phyloP scores from a whole-genome alignment of 2,329 filamentous ascomycete species.

The Phyllosticta ampelicida region DNA sequence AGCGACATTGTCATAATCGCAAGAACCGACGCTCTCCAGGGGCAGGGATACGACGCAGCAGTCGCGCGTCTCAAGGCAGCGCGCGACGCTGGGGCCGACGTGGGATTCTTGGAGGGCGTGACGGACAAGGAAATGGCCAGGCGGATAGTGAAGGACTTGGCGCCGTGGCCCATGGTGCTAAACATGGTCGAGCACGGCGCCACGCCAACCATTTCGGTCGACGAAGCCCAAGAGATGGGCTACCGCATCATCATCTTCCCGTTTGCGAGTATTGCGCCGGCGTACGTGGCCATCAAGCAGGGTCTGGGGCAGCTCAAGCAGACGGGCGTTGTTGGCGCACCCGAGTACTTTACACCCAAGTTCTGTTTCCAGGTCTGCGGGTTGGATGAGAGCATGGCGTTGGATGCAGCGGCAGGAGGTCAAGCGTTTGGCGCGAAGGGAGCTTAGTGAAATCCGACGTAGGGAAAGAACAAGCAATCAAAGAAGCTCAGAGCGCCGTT shows the following conservation, averaged over 20 bases:
- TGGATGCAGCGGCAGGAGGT: constrained; percentile 39
- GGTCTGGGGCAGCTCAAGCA: constrained; percentile 30
- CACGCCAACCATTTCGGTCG: constrained; percentile 42
- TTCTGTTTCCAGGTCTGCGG: constrained; percentile 44
- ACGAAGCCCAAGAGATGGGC: constrained; percentile 45
- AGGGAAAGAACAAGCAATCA: not conserved
- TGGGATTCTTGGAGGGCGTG: constrained; percentile 33
- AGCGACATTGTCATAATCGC: constrained; percentile 37
- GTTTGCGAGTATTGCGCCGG: constrained; percentile 39
- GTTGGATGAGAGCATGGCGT: constrained; percentile 39
- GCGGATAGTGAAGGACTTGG: constrained; percentile 26
- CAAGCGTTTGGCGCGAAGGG: constrained; percentile 17
- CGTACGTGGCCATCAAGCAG: constrained; percentile 33
- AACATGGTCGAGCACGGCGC: constrained; percentile 40
- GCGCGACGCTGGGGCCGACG: constrained; percentile 30
- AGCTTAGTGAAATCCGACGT: not conserved
- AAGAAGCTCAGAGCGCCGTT: not conserved
- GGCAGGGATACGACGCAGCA: constrained; percentile 30
- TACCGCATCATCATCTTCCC: constrained; percentile 51
- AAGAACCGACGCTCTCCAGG: constrained; percentile 29
- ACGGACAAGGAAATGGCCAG: constrained; percentile 28
- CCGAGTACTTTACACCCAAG: constrained; percentile 32
- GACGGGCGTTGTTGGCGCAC: constrained; percentile 31
- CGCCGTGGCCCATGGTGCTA: constrained; percentile 30
- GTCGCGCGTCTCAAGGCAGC: constrained; percentile 29